Percentiles rank a stretch among this genome's conserved stretches.
Conservation (phyloP, 2,329 filamentous ascomycete species). For the Phialocephala subalpina region DNA sequence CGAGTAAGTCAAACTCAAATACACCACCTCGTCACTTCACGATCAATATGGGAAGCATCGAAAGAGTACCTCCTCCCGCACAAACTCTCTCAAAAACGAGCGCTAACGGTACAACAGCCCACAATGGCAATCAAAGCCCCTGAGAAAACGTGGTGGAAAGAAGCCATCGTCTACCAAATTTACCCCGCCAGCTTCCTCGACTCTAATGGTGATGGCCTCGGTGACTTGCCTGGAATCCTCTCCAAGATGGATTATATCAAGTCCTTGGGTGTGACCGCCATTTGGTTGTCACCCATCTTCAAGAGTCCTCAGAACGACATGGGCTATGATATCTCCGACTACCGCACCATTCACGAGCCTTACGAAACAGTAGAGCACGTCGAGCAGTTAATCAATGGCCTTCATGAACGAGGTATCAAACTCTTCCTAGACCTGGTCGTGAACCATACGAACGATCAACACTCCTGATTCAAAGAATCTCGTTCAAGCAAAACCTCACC, state of each 20-base stretch:
- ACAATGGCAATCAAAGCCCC: neutral
- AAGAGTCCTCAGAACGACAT: conserved; percentile 70
- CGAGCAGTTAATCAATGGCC: conserved; percentile 65
- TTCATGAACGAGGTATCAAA: conserved; percentile 70
- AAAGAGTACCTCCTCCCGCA: too few relatives aligned
- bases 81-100: too few relatives aligned
- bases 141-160: conserved; percentile 60
- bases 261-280: conserved; percentile 64
- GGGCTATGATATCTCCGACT: conserved; percentile 75
- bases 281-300: conserved; percentile 74
- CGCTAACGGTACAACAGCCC: too few relatives aligned
- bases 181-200: conserved; percentile 65
- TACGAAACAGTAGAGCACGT: conserved; percentile 74
- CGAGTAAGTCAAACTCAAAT: too few relatives aligned
- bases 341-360: conserved; percentile 67
- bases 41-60: too few relatives aligned
- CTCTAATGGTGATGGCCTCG: conserved; percentile 64
- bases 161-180: conserved; percentile 62
- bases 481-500: conserved; percentile 55
- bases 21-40: too few relatives aligned
- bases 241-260: conserved; percentile 67
- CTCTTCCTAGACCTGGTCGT: conserved; percentile 78
- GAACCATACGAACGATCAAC: conserved; percentile 78
- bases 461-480: conserved; percentile 68
- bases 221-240: conserved; percentile 67